Base-by-base conservation (phyloP, 345 rosid species). In the Citrus glauca region DNA sequence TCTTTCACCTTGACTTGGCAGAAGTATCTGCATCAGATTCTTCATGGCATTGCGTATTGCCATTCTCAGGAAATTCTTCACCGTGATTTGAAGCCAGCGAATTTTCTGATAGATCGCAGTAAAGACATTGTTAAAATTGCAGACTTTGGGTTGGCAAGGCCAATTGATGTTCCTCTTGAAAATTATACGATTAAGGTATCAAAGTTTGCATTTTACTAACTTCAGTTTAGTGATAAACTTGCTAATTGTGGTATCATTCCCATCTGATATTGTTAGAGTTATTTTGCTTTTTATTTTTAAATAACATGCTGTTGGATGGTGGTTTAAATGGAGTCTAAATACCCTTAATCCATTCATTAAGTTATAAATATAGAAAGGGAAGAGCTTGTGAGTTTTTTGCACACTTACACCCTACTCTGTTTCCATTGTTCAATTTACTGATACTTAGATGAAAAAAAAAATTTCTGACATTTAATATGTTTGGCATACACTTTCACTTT, bases 21-120 rank as follows among this genome's bases (percentile, higher is more conserved):
- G 73, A 69, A 69, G 59, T 69, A 42, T 45, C 30, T 69, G 8
- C 59, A 45, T 69, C 59, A 69, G 22, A 63, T 63, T 30, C 67
- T 63, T 63, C 35, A 14, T 63, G 67, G 67, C 17, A n/a, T 63
- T 63, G 37, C 33, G 2, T 30, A 63, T 17, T 63, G 67, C 22
- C 37, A 63, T 63, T 63, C 67, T 63, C 67, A 28, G 33, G 25
- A 63, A 63, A 63, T 63, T 63, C 67, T 63, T 19, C 33, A 63
- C 67, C 67, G 37, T 22, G 67, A 63, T 63, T 63, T 63, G 67
- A 63, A 63, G 37, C 67, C 67, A 27, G 35, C 2, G 7, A 28
- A 63, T 63, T 5, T 63, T 33, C 67, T 63, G 37, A 63, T 63
- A 63, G 67, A 28, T 63, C 1, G 67, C 67, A 13, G 37, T 28